A percentile compares a stretch with the other conserved stretches of the same genome.
These are phyloP conservation scores for Aphanomyces euteiches DNA, from an alignment of 352 stramenopile genomes.

Conservation along the genomic window DNA sequence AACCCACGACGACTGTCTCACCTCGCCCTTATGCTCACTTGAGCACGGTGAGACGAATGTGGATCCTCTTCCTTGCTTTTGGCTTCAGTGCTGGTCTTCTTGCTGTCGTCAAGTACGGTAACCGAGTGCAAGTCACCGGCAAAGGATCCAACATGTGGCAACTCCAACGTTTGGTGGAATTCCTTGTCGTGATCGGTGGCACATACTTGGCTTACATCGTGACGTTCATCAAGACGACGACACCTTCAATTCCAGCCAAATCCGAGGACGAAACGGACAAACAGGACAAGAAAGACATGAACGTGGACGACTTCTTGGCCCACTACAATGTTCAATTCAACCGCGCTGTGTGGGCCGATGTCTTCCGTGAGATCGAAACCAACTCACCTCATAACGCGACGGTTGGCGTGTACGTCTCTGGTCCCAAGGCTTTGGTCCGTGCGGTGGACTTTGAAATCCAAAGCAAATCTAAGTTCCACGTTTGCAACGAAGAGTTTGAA, in stretches of 20 bases:
- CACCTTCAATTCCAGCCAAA: background rate
- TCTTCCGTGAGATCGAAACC: background rate
- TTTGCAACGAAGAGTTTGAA: slow-evolving; percentile 72
- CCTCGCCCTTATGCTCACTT: slow-evolving; percentile 9
- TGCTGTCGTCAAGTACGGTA: no score
- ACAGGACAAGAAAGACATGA: no score
- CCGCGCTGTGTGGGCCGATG: background rate
- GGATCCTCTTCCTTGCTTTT: slow-evolving; percentile 81
- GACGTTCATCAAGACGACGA: background rate
- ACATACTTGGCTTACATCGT: slow-evolving; percentile 30
- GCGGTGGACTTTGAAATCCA: slow-evolving; percentile 53
- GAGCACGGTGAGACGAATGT: slow-evolving; percentile 46
- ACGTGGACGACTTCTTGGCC: background rate
- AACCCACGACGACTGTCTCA: background rate
- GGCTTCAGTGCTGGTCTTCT: slow-evolving; percentile 59
- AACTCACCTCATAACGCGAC: background rate
- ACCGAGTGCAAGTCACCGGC: no score
- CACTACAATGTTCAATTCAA: slow-evolving; percentile 18
- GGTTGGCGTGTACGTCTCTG: slow-evolving; percentile 74
- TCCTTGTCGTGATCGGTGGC: slow-evolving; percentile 63
- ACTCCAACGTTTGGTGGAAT: slow-evolving; percentile 70
- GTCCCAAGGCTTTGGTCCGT: slow-evolving; percentile 53
- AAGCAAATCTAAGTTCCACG: slow-evolving; percentile 46
- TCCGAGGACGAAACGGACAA: no score
- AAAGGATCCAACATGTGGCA: slow-evolving; percentile 67